Conservation (phyloP, 2,329 filamentous ascomycete species). For the Aspergillus bombycis region DNA sequence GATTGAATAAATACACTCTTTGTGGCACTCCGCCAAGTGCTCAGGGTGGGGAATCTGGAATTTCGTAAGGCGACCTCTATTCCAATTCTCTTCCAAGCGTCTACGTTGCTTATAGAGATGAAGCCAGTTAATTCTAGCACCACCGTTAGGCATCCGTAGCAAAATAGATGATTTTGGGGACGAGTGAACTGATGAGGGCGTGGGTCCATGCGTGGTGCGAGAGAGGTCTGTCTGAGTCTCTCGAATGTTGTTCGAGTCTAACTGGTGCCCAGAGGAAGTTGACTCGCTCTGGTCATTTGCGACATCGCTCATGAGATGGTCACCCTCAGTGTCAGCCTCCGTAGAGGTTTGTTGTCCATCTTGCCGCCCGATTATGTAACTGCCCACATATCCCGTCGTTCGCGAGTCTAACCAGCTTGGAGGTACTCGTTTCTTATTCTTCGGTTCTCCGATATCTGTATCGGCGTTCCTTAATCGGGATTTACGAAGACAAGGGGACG, state of each 20-base stretch:
- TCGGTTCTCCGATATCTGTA: slow-evolving; percentile 52
- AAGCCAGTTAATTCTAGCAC: slow-evolving; percentile 78
- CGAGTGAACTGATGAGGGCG: slow-evolving; percentile 18
- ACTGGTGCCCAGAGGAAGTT: slow-evolving; percentile 21
- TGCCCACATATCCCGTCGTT: slow-evolving; percentile 27
- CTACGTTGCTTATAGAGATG: slow-evolving; percentile 88
- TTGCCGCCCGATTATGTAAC: slow-evolving; percentile 5
- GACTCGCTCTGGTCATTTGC: slow-evolving; percentile 26
- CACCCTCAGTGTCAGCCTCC: slow-evolving; percentile 41
- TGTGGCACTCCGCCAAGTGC: slow-evolving; percentile 79
- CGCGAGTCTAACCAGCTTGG: slow-evolving; percentile 48
- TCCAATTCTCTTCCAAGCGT: slow-evolving; percentile 88
- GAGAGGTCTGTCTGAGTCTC: slow-evolving; percentile 11
- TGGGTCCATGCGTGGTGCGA: slow-evolving; percentile 15
- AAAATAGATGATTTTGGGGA: slow-evolving; percentile 38
- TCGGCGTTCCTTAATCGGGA: slow-evolving; percentile 52
- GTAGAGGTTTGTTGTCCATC: slow-evolving; percentile 8
- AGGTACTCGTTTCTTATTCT: slow-evolving; percentile 56
- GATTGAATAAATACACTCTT: slow-evolving; percentile 92
- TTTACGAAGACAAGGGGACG: slow-evolving; percentile 46
- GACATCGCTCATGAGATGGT: slow-evolving; percentile 49
- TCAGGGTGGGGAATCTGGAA: slow-evolving; percentile 89
- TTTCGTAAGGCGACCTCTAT: slow-evolving; percentile 75
- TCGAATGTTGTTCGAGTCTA: slow-evolving; percentile 19
- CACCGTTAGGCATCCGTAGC: slow-evolving; percentile 36